Evolutionary conservation across 2,329 filamentous ascomycete species (phyloP).

Genomic region (Venturia aucupariae): DNA sequence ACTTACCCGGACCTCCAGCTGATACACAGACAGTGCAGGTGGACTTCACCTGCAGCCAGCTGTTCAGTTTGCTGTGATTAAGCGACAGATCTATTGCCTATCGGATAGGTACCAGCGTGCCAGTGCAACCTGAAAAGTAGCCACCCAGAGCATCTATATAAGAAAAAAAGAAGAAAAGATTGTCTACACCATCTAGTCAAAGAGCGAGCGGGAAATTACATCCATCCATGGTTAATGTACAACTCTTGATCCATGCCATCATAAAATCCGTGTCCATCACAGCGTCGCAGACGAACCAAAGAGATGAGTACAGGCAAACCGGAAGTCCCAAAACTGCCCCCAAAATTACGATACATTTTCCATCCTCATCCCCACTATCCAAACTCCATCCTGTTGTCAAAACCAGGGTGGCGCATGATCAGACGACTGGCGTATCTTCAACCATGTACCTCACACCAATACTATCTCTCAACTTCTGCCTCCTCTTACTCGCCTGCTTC

Average conservation of each 20-base stretch:
- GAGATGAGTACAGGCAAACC: background rate
- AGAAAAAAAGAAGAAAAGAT: background rate
- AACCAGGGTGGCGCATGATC: background rate
- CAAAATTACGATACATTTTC: background rate
- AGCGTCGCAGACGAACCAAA: background rate
- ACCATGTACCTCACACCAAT: slow-evolving; percentile 40
- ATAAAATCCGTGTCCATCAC: background rate
- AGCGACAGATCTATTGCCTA: too few relatives aligned
- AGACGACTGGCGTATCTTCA: slow-evolving; percentile 9
- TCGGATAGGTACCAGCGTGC: too few relatives aligned
- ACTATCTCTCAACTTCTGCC: slow-evolving; percentile 44
- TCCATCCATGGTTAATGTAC: background rate
- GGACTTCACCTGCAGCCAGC: too few relatives aligned
- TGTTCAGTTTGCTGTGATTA: too few relatives aligned
- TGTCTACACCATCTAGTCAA: background rate
- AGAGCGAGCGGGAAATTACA: background rate
- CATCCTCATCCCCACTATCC: background rate
- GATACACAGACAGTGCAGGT: too few relatives aligned
- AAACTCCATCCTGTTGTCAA: background rate
- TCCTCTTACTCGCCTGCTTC: slow-evolving; percentile 41
- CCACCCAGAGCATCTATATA: too few relatives aligned
- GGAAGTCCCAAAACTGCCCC: background rate
- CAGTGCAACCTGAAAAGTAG: too few relatives aligned
- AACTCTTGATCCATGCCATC: background rate
- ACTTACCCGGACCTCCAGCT: too few relatives aligned